Evolutionary conservation across 768 basidiomycete species (phyloP), one percentile per base, ranked within the genome.

Genomic region (Filobasidium floriforme): DNA sequence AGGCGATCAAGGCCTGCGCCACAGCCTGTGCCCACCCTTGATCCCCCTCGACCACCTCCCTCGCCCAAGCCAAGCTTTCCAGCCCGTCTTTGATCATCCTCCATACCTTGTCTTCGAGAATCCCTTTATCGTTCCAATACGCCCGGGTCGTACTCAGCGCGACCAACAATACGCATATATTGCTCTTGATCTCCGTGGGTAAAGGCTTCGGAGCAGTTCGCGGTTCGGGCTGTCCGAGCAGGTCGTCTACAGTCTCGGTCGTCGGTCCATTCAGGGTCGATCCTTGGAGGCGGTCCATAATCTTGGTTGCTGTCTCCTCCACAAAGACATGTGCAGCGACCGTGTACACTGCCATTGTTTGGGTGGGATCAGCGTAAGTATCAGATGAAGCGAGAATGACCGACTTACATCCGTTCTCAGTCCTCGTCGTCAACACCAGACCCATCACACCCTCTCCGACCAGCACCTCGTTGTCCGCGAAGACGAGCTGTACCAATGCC

Each of bases 401-500:
- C 18, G 15, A 14, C 46, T 15, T 49, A 49, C 46, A 49, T 4
- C 46, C 46, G 5, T 3, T 14, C 46, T 49, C 18, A 14, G 15
- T 49, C 22, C 46, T 49, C 18, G 46, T 49, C 12, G 22, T 26
- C 29, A 55, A 41, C 1, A 49, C 52, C 32, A 63, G 22, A 52
- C 44, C 62, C 40, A 63, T 28, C 11, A 63, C 51, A 3, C 49
- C 62, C 29, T 63, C 62, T 28, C 61, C 60, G 63, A 69, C 41
- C 10, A 44, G 28, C 51, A 37, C 40, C 6, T 24, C 40, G 22
- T 41, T 59, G 24, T 55, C 64, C 2, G 9, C 52, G 12, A 18
- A 5, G 40, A 41, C 22, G 10, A 54, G 51, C 1, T 2, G 57
- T 19, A 49, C 28, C 32, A 65, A 22, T 0, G 57, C 64, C 22